Conservation (phyloP, 2,329 filamentous ascomycete genomes). For the Penicillium occitanis region DNA sequence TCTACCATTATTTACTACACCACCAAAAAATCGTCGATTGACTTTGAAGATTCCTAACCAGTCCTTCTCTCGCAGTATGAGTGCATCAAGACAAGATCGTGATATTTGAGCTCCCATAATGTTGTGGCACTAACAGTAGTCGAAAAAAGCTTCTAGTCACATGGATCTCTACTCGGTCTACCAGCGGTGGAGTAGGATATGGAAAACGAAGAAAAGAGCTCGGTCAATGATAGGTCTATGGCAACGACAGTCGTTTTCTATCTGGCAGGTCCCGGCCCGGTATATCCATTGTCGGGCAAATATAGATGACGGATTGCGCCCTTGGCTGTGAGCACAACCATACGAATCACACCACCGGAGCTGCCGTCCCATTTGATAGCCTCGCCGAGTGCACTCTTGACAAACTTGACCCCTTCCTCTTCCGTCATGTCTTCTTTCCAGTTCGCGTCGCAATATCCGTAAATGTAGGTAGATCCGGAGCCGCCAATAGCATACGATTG, state of each 20-base stretch:
- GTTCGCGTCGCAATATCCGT: conserved; percentile 95
- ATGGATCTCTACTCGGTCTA: neutral
- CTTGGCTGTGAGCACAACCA: conserved; percentile 90
- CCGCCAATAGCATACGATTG: conserved; percentile 93
- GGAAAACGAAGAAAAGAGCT: conserved; percentile 23
- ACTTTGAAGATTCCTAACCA: neutral
- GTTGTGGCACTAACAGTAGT: neutral
- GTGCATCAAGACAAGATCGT: neutral
- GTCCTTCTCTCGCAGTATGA: neutral
- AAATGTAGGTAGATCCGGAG: conserved; percentile 98
- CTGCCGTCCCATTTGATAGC: conserved; percentile 99
- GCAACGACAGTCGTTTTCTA: conserved; percentile 9
- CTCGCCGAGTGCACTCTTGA: conserved; percentile 86
- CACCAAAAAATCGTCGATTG: neutral
- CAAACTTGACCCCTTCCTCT: conserved; percentile 83
- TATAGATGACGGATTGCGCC: conserved; percentile 94
- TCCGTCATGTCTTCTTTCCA: conserved; percentile 96
- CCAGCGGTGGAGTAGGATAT: neutral
- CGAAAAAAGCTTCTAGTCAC: neutral
- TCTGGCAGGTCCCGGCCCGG: conserved; percentile 60
- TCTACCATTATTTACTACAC: neutral
- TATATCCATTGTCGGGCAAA: conserved; percentile 87
- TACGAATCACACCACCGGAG: conserved; percentile 94
- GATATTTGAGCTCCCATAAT: neutral
- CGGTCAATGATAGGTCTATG: conserved; percentile 20